phyloP scores from a whole-genome alignment of 768 basidiomycete genomes.

The Ramaria sp. region DNA sequence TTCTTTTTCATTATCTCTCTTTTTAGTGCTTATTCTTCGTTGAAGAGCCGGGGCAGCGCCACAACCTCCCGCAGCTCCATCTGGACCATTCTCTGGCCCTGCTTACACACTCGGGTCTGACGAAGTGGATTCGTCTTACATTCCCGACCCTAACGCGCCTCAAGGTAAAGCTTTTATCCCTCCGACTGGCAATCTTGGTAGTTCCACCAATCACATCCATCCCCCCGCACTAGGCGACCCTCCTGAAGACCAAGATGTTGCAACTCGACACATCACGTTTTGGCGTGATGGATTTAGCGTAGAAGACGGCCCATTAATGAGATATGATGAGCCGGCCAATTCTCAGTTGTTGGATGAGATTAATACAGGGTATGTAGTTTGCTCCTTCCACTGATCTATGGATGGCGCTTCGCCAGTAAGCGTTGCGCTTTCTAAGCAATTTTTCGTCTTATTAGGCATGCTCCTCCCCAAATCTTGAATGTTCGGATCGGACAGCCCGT shows the following conservation, averaged over 20 bases:
- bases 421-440: not conserved
- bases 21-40: not conserved
- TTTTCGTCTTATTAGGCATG: conserved; percentile 36
- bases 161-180: conserved; percentile 8
- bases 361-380: conserved; percentile 53
- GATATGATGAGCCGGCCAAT: conserved; percentile 72
- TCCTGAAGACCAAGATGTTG: conserved; percentile 39
- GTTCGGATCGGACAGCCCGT: conserved; percentile 71
- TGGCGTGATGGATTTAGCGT: conserved; percentile 92
- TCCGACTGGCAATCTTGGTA: not conserved
- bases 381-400: not conserved
- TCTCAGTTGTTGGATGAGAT: conserved; percentile 62
- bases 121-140: conserved; percentile 64
- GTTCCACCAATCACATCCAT: conserved; percentile 1
- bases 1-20: conserved; percentile 10
- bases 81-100: conserved; percentile 44
- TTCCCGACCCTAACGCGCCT: conserved; percentile 59
- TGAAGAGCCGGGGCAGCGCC: conserved; percentile 28
- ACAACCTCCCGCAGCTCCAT: conserved; percentile 11
- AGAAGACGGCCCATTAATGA: conserved; percentile 77
- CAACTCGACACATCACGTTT: conserved; percentile 70
- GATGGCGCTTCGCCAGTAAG: too few relatives aligned
- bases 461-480: conserved; percentile 68
- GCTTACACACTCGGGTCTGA: conserved; percentile 87
- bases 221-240: conserved; percentile 18